phyloP scores from a whole-genome alignment of 176 grass and related monocot species.

The Chloris gayana region DNA sequence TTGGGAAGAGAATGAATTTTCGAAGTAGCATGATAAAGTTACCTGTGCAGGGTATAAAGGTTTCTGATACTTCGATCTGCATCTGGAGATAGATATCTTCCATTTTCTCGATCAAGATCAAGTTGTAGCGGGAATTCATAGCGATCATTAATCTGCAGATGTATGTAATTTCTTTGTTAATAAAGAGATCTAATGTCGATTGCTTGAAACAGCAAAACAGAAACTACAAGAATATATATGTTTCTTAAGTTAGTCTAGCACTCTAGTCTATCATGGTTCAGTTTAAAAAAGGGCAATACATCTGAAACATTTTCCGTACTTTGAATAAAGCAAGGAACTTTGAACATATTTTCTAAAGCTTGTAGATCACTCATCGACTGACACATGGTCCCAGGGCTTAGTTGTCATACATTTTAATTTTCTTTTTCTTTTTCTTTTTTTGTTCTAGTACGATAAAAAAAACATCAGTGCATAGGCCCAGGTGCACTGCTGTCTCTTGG shows the following conservation, averaged over 20 bases:
- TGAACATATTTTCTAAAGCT: neutral
- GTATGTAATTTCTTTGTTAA: neutral
- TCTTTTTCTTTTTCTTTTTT: too few species aligned
- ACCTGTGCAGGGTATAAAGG: slow-evolving; percentile 97
- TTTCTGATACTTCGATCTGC: slow-evolving; percentile 91
- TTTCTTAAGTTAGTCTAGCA: neutral
- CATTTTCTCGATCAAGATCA: slow-evolving; percentile 89
- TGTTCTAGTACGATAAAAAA: too few species aligned
- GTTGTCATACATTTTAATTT: too few species aligned
- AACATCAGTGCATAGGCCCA: too few species aligned
- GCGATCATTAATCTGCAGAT: slow-evolving; percentile 92
- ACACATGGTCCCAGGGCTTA: too few species aligned
- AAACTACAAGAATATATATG: slow-evolving; percentile 13
- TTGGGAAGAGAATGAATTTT: neutral
- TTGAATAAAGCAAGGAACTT: too few species aligned
- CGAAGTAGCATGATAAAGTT: slow-evolving; percentile 9
- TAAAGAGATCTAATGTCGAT: slow-evolving; percentile 14
- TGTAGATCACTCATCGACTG: neutral
- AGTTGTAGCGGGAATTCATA: slow-evolving; percentile 94
- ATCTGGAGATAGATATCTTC: slow-evolving; percentile 94
- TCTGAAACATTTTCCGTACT: neutral
- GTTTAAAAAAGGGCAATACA: neutral
- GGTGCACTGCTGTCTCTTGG: too few species aligned
- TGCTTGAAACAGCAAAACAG: slow-evolving; percentile 8
- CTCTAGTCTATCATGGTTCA: neutral